Evolutionary conservation across 768 basidiomycete species (phyloP), one percentile per base, ranked within the genome.

Genomic region (Termitomyces titanicus): DNA sequence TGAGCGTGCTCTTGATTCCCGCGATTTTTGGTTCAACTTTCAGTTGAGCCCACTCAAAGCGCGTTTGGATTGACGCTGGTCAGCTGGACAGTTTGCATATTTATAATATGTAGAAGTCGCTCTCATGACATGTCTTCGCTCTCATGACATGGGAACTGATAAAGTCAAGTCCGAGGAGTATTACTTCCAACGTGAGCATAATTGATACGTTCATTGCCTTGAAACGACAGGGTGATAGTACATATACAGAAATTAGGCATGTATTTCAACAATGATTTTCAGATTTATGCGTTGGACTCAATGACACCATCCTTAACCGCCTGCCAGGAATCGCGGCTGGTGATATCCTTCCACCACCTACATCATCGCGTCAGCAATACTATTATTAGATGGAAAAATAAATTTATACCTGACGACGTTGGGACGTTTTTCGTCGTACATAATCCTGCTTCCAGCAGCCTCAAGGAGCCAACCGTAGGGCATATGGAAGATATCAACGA

Each of bases 11-110:
- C 65, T 85, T 57, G 84, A 85, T 63, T 81, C 81, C 37, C 71
- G 79, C 35, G 84, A 86, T 48, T 86, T 86, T 56, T 87, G 85
- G 84, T 59, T 60, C 17, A 73, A 68, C 3, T 81, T 81, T 59
- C 70, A 64, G 27, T 62, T 82, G 31, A 72, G 66, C 46, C 82
- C 81, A 8, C 49, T 74, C 15, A 72, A 69, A 56, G 70, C 72
- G n/a, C 68, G 71, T 38, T 54, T 74, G 51, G 74, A 57, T 37
- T 58, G 57, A 49, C 25, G 2, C 7, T 20, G 8, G 38, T 48
- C 47, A 17, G 15, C 47, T 37, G 47, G 17, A 48, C 47, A 47
- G 0, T 13, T 10, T 15, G 13, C 31, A 17, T 38, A 10, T 39
- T 37, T 5, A 9, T 27, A 8, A 18, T 20, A 24, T 22, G 2